Conservation (phyloP, 495 filamentous ascomycete genomes). For the Pyronema omphalodes region DNA sequence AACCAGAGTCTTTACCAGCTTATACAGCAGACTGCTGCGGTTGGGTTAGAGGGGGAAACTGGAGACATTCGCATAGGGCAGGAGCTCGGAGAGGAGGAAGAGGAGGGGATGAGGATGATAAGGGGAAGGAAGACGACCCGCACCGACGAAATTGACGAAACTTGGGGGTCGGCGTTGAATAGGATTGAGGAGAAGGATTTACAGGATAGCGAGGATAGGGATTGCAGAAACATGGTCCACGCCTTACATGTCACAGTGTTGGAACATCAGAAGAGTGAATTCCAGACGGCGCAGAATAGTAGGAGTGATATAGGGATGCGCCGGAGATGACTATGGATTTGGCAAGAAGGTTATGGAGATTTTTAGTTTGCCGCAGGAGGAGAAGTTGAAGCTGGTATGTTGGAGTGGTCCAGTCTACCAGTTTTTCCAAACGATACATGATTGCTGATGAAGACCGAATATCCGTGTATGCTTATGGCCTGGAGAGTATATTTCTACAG, state of each 20-base stretch:
- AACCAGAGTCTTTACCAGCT: conserved; percentile 90
- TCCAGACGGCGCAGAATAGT: conserved; percentile 35
- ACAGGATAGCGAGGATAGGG: not conserved
- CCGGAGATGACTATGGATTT: conserved; percentile 40
- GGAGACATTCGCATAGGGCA: too few relatives aligned
- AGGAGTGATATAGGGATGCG: conserved; percentile 26
- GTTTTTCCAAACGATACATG: too few relatives aligned
- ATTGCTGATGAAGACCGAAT: conserved; percentile 35
- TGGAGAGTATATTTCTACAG: conserved; percentile 82
- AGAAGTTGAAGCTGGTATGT: conserved; percentile 66
- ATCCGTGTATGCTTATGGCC: conserved; percentile 61
- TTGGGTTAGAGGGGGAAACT: too few relatives aligned
- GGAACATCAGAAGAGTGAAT: conserved; percentile 37
- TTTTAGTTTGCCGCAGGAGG: conserved; percentile 64
- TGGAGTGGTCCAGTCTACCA: not conserved
- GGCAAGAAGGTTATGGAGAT: conserved; percentile 65
- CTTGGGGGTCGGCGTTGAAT: not conserved
- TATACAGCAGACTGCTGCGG: conserved; percentile 45
- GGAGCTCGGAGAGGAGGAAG: conserved; percentile 37
- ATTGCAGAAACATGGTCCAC: conserved; percentile 19
- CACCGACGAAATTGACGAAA: not conserved
- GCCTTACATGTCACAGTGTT: conserved; percentile 73
- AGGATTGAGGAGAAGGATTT: conserved; percentile 1
- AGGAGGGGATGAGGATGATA: conserved; percentile 17
- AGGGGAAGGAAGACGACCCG: not conserved